Evolutionary conservation across 2,329 filamentous ascomycete species (phyloP).

Genomic region (Fusarium sp.): DNA sequence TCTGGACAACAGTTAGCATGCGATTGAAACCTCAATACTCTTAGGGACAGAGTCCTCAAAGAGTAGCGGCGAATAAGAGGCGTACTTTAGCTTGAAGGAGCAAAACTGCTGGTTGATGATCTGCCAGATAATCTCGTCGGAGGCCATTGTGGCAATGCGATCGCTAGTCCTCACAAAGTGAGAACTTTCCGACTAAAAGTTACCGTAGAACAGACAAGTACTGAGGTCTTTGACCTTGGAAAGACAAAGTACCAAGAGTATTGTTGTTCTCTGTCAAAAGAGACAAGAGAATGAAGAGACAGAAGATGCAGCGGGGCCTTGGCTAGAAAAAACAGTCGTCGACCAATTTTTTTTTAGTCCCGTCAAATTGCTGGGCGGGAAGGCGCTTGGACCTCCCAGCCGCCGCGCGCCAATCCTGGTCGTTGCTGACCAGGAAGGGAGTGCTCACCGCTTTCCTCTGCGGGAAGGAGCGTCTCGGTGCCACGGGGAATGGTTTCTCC

Average conservation of each 20-base stretch:
- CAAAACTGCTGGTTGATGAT: constrained; percentile 97
- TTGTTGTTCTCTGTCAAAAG: constrained; percentile 9
- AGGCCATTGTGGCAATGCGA: constrained; percentile 73
- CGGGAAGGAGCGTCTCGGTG: neutral
- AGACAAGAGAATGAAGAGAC: constrained; percentile 34
- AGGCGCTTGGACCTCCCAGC: constrained; percentile 26
- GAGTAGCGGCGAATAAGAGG: constrained; percentile 3
- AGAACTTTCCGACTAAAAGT: constrained; percentile 1
- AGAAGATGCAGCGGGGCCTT: constrained; percentile 33
- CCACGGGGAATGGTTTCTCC: constrained; percentile 30
- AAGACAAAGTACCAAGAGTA: neutral
- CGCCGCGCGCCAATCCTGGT: constrained; percentile 30
- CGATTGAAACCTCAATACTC: neutral
- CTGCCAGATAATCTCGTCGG: constrained; percentile 97
- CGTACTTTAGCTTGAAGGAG: constrained; percentile 92
- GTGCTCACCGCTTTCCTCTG: constrained; percentile 39
- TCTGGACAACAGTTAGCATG: constrained; percentile 61
- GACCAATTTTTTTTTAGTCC: constrained; percentile 33
- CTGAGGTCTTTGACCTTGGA: neutral
- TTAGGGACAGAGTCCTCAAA: neutral
- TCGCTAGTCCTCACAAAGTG: neutral
- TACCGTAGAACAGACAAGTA: neutral
- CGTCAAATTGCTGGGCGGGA: constrained; percentile 23
- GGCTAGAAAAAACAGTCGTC: constrained; percentile 19
- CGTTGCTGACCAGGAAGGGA: constrained; percentile 32